Percentiles rank a stretch among this genome's conserved stretches.
phyloP scores from a whole-genome alignment of 2,329 filamentous ascomycete species.

The Cladophialophora chaetospira region DNA sequence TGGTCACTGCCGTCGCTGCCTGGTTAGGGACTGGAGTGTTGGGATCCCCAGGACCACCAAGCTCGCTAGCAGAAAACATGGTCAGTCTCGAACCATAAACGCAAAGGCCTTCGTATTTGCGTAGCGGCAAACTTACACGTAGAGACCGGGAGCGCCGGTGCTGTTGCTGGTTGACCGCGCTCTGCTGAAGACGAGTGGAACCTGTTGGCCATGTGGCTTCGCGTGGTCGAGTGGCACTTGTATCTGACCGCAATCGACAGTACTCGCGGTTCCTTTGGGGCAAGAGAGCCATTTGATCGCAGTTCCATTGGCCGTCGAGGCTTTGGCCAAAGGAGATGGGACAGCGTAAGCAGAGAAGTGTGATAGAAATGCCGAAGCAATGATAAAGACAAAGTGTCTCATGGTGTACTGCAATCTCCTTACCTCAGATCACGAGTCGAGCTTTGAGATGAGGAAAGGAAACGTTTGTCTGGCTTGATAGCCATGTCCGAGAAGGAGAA shows the following conservation, averaged over 20 bases:
- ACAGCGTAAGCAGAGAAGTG: not conserved
- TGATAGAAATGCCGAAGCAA: not conserved
- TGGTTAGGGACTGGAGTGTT: not conserved
- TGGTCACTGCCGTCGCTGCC: not conserved
- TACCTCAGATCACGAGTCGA: too few species aligned
- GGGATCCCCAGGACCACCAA: slow-evolving; percentile 41
- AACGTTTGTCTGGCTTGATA: too few species aligned
- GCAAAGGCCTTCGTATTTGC: too few species aligned
- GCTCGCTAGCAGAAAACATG: slow-evolving; percentile 32
- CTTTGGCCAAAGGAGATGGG: not conserved
- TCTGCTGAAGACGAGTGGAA: slow-evolving; percentile 36
- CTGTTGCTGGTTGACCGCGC: slow-evolving; percentile 27
- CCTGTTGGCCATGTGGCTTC: slow-evolving; percentile 34
- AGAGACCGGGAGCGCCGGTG: slow-evolving; percentile 36
- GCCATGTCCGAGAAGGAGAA: not conserved
- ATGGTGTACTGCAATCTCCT: not conserved
- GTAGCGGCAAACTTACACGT: slow-evolving; percentile 22
- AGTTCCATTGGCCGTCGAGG: not conserved
- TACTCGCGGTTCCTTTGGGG: not conserved
- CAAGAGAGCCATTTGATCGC: not conserved
- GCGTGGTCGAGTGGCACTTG: slow-evolving; percentile 40
- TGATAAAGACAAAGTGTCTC: not conserved
- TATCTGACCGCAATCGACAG: slow-evolving; percentile 6
- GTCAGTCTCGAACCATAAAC: too few species aligned
- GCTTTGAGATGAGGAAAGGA: too few species aligned